These are phyloP conservation scores for Paecilomyces fulvus DNA, from an alignment of 2,329 filamentous ascomycete species.

Conservation along the genomic window DNA sequence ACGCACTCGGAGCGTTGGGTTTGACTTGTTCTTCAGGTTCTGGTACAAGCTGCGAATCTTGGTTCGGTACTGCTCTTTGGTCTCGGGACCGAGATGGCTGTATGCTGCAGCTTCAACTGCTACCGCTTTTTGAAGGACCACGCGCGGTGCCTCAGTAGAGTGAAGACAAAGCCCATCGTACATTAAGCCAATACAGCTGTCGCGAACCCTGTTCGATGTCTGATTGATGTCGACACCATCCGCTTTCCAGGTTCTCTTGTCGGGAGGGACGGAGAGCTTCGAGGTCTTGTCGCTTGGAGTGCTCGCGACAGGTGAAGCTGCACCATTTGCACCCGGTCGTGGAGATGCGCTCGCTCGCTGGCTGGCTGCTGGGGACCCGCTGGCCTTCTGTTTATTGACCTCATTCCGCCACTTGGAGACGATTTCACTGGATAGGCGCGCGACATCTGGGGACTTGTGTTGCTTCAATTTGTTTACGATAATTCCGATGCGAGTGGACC, in stretches of 20 bases:
- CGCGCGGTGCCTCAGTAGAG: conserved; percentile 49
- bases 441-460: conserved; percentile 67
- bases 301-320: conserved; percentile 43
- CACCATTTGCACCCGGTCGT: conserved; percentile 43
- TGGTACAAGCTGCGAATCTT: conserved; percentile 91
- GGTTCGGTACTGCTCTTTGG: conserved; percentile 63
- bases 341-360: conserved; percentile 31
- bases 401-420: conserved; percentile 58
- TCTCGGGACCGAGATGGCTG: conserved; percentile 60
- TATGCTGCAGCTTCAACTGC: conserved; percentile 72
- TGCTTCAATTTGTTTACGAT: conserved; percentile 77
- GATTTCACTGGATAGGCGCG: conserved; percentile 67
- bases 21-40: conserved; percentile 90
- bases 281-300: conserved; percentile 41
- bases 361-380: conserved; percentile 29
- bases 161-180: conserved; percentile 85
- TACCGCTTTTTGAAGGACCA: conserved; percentile 58
- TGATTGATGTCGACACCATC: conserved; percentile 72
- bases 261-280: conserved; percentile 51
- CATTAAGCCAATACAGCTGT: conserved; percentile 81
- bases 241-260: conserved; percentile 73
- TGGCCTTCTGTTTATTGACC: conserved; percentile 41
- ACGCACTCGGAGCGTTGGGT: conserved; percentile 64
- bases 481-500: conserved; percentile 85
- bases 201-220: conserved; percentile 64